These are phyloP conservation scores for Psidium guajava DNA, from an alignment of 345 rosid genomes.

Conservation along the genomic window DNA sequence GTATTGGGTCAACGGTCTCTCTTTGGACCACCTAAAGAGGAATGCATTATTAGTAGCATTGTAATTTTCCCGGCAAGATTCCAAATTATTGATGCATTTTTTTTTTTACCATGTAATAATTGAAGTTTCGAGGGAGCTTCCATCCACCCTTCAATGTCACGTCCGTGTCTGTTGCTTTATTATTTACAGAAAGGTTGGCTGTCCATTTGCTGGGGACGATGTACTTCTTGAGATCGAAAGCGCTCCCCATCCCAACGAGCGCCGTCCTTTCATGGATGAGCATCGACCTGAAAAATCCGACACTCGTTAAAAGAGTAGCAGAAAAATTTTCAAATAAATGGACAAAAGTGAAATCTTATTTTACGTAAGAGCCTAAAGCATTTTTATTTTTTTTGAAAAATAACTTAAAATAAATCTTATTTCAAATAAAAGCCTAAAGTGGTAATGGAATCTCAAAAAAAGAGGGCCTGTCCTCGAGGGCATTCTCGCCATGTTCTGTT, in stretches of 20 bases:
- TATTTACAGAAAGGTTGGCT: neutral
- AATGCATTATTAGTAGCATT: neutral
- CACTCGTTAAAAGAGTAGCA: neutral
- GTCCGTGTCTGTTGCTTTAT: neutral
- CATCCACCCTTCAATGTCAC: neutral
- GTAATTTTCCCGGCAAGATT: neutral
- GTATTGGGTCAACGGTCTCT: neutral
- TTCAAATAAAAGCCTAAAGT: too few species aligned
- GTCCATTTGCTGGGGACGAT: neutral
- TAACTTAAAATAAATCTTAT: too few species aligned
- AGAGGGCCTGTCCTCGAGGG: too few species aligned
- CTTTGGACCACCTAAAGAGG: neutral
- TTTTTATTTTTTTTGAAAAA: too few species aligned
- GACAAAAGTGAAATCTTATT: too few species aligned
- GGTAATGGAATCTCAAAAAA: too few species aligned
- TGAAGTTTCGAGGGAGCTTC: neutral
- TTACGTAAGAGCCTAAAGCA: too few species aligned
- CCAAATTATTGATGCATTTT: neutral
- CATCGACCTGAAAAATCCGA: neutral
- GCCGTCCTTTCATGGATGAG: neutral
- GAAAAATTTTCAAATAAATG: too few species aligned
- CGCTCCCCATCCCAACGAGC: neutral
- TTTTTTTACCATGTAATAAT: neutral
- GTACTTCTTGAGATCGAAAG: neutral
- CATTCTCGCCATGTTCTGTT: too few species aligned